phyloP scores from a whole-genome alignment of 2,329 filamentous ascomycete genomes.

The Dothiorella sarmentorum region DNA sequence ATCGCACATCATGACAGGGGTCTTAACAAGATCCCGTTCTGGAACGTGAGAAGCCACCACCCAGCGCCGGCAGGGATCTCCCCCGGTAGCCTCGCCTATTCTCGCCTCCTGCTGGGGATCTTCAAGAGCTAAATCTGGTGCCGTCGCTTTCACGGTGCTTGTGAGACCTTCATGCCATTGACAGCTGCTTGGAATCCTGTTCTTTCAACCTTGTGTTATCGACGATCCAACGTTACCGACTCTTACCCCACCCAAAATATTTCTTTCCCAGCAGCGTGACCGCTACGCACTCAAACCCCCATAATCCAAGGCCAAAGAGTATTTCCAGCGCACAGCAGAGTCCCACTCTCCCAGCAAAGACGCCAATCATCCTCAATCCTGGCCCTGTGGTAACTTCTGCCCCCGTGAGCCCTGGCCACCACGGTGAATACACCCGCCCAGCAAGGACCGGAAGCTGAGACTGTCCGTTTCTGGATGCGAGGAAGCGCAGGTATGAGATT shows the following conservation, averaged over 20 bases:
- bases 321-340: slow-evolving; percentile 33
- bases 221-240: neutral
- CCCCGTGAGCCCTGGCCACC: neutral
- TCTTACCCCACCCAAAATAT: slow-evolving; percentile 33
- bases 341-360: slow-evolving; percentile 30
- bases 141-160: too few relatives aligned
- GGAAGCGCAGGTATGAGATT: slow-evolving; percentile 17
- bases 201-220: too few relatives aligned
- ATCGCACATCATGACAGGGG: slow-evolving; percentile 9
- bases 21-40: slow-evolving; percentile 6
- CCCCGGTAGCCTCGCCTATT: neutral
- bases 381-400: neutral
- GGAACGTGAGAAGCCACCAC: slow-evolving; percentile 3
- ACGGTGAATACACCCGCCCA: neutral
- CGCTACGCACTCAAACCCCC: slow-evolving; percentile 32
- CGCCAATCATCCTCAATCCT: slow-evolving; percentile 23
- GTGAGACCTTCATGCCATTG: too few relatives aligned
- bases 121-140: neutral
- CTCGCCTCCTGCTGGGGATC: neutral
- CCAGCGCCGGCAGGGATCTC: neutral
- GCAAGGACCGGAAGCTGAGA: neutral
- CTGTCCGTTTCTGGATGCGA: slow-evolving; percentile 17
- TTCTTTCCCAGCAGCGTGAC: slow-evolving; percentile 30
- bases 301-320: slow-evolving; percentile 33
- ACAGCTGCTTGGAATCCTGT: too few relatives aligned